Base-by-base conservation (phyloP, 2,329 filamentous ascomycete genomes). In the Thelonectria discophora region DNA sequence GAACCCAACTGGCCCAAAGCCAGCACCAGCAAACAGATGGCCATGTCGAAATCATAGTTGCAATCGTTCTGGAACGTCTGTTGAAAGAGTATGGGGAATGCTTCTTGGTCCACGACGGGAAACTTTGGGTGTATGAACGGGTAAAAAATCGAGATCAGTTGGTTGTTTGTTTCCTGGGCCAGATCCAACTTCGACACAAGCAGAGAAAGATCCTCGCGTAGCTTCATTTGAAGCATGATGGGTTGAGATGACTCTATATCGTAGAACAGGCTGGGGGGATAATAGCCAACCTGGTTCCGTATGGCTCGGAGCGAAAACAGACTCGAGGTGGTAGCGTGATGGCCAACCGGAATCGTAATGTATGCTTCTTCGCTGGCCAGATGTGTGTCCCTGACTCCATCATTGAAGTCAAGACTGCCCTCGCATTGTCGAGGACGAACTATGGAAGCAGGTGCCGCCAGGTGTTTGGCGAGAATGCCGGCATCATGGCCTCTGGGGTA, bases 251-350 rank as follows among this genome's bases (percentile, higher is more conserved):
- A 49, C 8, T 49, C 47, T 9, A 49, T 49, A 13, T 49, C 21
- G 11, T 32, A 49, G 15, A 49, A 49, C 3, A 49, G 32, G 47
- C 30, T 30, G 3, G 17, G 47, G 18, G 47, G 47, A 17, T 49
- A 49, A 5, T 49, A 27, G 18, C 47, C 47, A 15, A 49, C 47
- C 15, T 37, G 27, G 6, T 27, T 30, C n/a, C 30, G 17, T 5
- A 49, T 64, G 24, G 65, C 47, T 7, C 65, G 63, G 6, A 66
- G 54, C n/a, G 49, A 40, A 21, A 68, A 27, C 1, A 68, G 34
- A 11, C 54, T 65, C 37, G 60, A 61, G 10, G 63, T 62, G 34
- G 58, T 65, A n/a, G 65, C 66, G 47, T 66, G 64, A 46, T 68
- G 65, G 0, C 64, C 65, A 12, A 66, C 9, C 0, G 65, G 65